Percentiles rank a stretch among this genome's conserved stretches.
Evolutionary conservation across 768 basidiomycete species (phyloP).

Genomic region (Phylloporus sp.): DNA sequence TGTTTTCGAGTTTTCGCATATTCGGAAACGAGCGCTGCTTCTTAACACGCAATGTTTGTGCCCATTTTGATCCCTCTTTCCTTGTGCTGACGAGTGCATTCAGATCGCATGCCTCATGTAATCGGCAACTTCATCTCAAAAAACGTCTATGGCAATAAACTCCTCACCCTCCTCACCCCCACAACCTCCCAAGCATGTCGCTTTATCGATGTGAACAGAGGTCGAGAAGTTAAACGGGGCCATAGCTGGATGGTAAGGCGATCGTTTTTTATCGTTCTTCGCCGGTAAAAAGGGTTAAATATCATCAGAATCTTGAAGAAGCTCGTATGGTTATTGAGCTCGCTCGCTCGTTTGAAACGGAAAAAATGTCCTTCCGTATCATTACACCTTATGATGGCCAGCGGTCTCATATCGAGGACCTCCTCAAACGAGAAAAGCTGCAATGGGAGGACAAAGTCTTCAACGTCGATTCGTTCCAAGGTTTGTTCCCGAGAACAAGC

Average conservation of each 20-base stretch:
- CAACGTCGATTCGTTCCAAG: conserved; percentile 79
- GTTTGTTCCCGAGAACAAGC: conserved; percentile 32
- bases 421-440: conserved; percentile 44
- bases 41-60: conserved; percentile 69
- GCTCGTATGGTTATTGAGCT: conserved; percentile 47
- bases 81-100: background rate
- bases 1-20: conserved; percentile 67
- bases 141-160: conserved; percentile 53
- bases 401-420: conserved; percentile 49
- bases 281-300: no score
- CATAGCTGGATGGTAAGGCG: conserved; percentile 35
- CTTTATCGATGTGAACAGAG: conserved; percentile 37
- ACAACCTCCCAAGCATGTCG: conserved; percentile 30
- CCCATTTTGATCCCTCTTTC: background rate
- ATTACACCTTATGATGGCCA: conserved; percentile 82
- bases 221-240: conserved; percentile 24
- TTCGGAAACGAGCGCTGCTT: conserved; percentile 44
- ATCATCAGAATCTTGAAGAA: conserved; percentile 57
- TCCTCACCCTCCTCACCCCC: conserved; percentile 51
- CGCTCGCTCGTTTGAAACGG: conserved; percentile 44
- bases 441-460: conserved; percentile 62
- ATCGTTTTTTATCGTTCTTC: background rate
- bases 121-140: conserved; percentile 68
- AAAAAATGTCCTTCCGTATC: conserved; percentile 48
- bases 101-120: conserved; percentile 80